These are phyloP conservation scores for Nothophaeocryptopus gaeumannii DNA, from an alignment of 2,329 filamentous ascomycete species.

Conservation along the genomic window DNA sequence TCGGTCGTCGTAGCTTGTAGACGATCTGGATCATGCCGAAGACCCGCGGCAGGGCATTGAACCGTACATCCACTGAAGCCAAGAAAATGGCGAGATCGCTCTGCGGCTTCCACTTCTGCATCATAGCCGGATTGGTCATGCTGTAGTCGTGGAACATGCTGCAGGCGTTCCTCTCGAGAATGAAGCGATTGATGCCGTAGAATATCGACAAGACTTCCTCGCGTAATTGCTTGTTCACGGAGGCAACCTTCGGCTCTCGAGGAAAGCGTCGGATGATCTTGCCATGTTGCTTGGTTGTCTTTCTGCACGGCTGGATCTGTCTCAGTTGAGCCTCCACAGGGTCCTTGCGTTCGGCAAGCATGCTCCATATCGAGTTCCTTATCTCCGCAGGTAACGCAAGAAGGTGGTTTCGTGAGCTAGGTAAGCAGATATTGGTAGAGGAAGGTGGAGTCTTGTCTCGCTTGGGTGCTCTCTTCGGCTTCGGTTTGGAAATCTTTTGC, in stretches of 20 bases:
- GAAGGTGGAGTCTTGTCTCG: neutral
- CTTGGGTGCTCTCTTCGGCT: slow-evolving; percentile 8
- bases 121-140: slow-evolving; percentile 15
- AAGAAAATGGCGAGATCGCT: slow-evolving; percentile 14
- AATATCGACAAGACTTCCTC: slow-evolving; percentile 22
- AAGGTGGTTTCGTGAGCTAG: slow-evolving; percentile 17
- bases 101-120: slow-evolving; percentile 18
- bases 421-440: slow-evolving; percentile 8
- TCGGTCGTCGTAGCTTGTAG: slow-evolving; percentile 9
- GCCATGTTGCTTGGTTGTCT: slow-evolving; percentile 4
- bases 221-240: slow-evolving; percentile 20
- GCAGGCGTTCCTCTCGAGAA: slow-evolving; percentile 19
- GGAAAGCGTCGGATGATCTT: slow-evolving; percentile 21
- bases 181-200: slow-evolving; percentile 20
- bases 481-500: neutral
- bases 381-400: slow-evolving; percentile 21
- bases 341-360: slow-evolving; percentile 14
- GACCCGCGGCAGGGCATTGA: slow-evolving; percentile 5
- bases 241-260: slow-evolving; percentile 14
- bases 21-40: slow-evolving; percentile 8
- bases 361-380: slow-evolving; percentile 20
- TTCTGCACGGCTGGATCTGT: slow-evolving; percentile 17
- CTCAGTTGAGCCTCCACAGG: slow-evolving; percentile 23
- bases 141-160: slow-evolving; percentile 10
- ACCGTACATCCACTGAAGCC: slow-evolving; percentile 12